Conservation (phyloP, 768 basidiomycete genomes). For the Russula vinacea region DNA sequence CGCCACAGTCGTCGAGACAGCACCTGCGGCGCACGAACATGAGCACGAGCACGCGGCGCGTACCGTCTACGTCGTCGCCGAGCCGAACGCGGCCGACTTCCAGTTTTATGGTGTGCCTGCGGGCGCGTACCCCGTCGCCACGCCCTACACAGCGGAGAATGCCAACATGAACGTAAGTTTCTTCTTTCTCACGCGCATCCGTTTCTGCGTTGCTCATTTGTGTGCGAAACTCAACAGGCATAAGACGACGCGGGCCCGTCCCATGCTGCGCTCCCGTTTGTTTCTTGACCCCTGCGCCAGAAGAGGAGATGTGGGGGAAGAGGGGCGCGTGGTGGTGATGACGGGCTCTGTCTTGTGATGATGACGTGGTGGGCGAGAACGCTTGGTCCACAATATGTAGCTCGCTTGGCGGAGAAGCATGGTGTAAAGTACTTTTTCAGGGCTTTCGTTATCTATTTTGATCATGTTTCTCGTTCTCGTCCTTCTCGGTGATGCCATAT, state of each 20-base stretch:
- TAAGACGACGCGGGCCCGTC: slow-evolving; percentile 47
- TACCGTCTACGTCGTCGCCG: slow-evolving; percentile 65
- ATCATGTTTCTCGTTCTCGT: not conserved
- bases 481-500: not conserved
- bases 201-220: slow-evolving; percentile 47
- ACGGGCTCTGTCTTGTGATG: slow-evolving; percentile 39
- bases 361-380: slow-evolving; percentile 38
- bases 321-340: slow-evolving; percentile 46
- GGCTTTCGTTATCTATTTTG: slow-evolving; percentile 30
- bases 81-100: slow-evolving; percentile 60
- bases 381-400: slow-evolving; percentile 11
- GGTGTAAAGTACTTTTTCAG: slow-evolving; percentile 37
- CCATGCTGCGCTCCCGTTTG: slow-evolving; percentile 40
- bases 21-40: slow-evolving; percentile 56
- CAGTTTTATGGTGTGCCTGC: slow-evolving; percentile 63
- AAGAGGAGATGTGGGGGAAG: slow-evolving; percentile 35
- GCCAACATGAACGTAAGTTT: slow-evolving; percentile 34
- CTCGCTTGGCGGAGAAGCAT: slow-evolving; percentile 35
- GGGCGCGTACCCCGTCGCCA: slow-evolving; percentile 49
- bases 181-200: slow-evolving; percentile 33
- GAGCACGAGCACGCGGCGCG: slow-evolving; percentile 54
- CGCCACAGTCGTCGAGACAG: no score
- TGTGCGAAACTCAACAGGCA: slow-evolving; percentile 42
- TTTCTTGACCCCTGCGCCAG: slow-evolving; percentile 32
- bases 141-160: slow-evolving; percentile 37